Evolutionary conservation across 1,139 yeast genomes (phyloP).

Genomic region (Kodamaea fungicola): DNA sequence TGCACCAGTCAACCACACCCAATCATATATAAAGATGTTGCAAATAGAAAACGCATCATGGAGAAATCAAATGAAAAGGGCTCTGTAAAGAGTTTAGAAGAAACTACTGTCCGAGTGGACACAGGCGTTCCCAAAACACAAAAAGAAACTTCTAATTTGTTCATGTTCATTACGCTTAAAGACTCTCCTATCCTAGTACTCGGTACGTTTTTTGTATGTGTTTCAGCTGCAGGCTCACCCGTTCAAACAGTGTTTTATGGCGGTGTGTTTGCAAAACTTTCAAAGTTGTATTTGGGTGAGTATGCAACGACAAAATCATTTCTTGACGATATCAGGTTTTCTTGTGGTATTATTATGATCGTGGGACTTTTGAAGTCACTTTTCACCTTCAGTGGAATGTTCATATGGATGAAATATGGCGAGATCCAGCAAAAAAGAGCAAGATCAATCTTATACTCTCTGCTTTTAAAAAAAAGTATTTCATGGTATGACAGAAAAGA

Average conservation of each 20-base stretch:
- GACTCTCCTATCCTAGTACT: conserved; percentile 23
- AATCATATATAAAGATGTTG: too few relatives aligned
- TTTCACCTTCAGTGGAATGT: conserved; percentile 53
- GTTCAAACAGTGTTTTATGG: conserved; percentile 66
- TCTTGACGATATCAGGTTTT: conserved; percentile 39
- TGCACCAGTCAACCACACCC: too few relatives aligned
- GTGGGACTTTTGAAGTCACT: conserved; percentile 55
- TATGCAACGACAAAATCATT: conserved; percentile 29
- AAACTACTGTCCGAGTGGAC: too few relatives aligned
- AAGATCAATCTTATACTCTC: conserved; percentile 38
- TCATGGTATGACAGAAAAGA: conserved; percentile 60
- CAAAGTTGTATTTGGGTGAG: conserved; percentile 30
- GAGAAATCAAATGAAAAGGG: too few relatives aligned
- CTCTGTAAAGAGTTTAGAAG: too few relatives aligned
- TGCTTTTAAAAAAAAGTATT: conserved; percentile 36
- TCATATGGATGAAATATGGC: conserved; percentile 68
- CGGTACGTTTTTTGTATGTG: conserved; percentile 23
- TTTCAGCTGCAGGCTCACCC: conserved; percentile 57
- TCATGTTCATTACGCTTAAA: conserved; percentile 20
- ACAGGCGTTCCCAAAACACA: too few relatives aligned
- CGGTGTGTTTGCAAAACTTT: conserved; percentile 51
- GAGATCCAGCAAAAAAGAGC: conserved; percentile 66
- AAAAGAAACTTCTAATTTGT: conserved; percentile 12
- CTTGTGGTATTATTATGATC: conserved; percentile 53
- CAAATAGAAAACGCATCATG: too few relatives aligned